Base-by-base conservation (phyloP, 495 filamentous ascomycete species). In the Cairneyella variabilis region DNA sequence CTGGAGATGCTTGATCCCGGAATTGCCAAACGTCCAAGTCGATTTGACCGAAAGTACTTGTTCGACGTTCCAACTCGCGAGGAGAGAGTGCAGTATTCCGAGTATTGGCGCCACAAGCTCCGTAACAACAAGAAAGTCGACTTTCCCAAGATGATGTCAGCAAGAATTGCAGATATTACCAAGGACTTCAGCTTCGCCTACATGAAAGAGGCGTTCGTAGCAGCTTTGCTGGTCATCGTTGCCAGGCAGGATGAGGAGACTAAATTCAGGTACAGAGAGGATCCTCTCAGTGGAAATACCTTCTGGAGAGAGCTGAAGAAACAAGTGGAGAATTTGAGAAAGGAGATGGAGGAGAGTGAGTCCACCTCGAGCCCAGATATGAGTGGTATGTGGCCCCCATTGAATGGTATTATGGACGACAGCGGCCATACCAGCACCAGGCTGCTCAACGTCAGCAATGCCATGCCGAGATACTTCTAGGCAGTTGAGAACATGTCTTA, bases 41-140 rank as follows among this genome's bases (percentile, higher is more conserved):
- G 83, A 7, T 86, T 86, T 58, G 83, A 86, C 52, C 67, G 83
- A 22, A 84, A 85, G 57, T 85, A 84, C 58, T 66, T 72, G 50
- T 86, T 86, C 58, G 71, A 76, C 1, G 63, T 79, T 28, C 83
- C 83, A 0, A 67, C 69, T 53, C 47, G 66, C 28, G 68, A 71
- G 3, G 78, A 85, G 64, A 69, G 83, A 48, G 63, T 73, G 2
- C 68, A 72, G 41, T 86, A 86, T 60, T 76, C 71, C 65, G 65
- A 73, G 8, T 82, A 81, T 56, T 83, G 79, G 79, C 71, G 79
- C 62, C 64, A 59, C 12, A 85, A 86, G 67, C 66, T 84, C 2
- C 58, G 62, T 21, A 64, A 69, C 45, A 83, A 81, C 59, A 67
- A 77, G 42, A 64, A 66, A 7, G 65, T 86, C 34, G 72, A 78